Evolutionary conservation across 495 filamentous ascomycete species (phyloP), one percentile per base, ranked within the genome.

Genomic region (Ramalina intermedia): DNA sequence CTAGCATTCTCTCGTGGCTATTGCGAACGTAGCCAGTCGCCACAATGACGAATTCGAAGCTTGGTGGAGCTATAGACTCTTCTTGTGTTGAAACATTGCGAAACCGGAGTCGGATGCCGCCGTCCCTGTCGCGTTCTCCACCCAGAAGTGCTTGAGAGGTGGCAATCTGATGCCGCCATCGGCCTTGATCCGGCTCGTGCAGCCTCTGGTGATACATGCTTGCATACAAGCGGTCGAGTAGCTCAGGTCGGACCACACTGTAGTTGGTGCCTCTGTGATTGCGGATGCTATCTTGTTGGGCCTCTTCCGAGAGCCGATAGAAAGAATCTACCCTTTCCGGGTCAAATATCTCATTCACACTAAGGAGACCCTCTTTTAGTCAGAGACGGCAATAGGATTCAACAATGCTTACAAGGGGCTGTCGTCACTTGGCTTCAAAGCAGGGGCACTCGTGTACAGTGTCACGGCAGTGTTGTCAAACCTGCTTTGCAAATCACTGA

Each of bases 291-390:
- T 72, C 67, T 40, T 69, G 63, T 41, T 88, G 82, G 50, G 80
- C 72, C 20, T 75, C 68, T 0, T 76, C 58, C 2, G 78, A 62
- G 38, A 80, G 78, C 43, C 71, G 63, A 66, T 79, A 95, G 55
- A 94, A 73, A 26, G 64, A 66, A 54, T 94, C 82, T 6, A 93
- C 79, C 23, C 79, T 80, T 37, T 80, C 75, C 3, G 90, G 89
- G 63, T 96, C 84, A 71, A 98, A 98, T 55, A 96, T 82, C 55
- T 90, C 88, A 63, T 98, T 98, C 48, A 98, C 87, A 56, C 88
- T 94, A 55, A 37, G 41, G 33, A 26, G n/a, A 44, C n/a, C 46
- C 66, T 55, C 66, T 57, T n/a, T 44, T n/a, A 43, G 37, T 17
- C 8, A 48, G 6, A 11, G n/a, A 26, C 51, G 43, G 52, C 21